These are phyloP conservation scores for Phlebiopsis gigantea DNA, from an alignment of 768 basidiomycete genomes.

Conservation along the genomic window DNA sequence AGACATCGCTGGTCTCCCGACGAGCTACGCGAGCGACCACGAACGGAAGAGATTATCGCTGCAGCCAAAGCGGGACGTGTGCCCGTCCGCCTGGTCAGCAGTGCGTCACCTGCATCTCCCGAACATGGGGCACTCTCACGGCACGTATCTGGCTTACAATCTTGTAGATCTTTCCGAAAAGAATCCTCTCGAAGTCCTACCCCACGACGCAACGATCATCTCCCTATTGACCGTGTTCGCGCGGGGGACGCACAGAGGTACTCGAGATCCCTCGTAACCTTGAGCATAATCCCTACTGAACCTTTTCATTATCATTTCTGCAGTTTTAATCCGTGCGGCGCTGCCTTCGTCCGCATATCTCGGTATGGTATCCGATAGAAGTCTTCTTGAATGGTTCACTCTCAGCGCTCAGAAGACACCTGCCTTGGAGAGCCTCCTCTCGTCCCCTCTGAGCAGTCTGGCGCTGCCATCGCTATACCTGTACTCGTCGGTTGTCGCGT, in stretches of 20 bases:
- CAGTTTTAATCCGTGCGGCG: conserved; percentile 53
- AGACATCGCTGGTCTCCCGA: conserved; percentile 61
- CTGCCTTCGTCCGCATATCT: conserved; percentile 42
- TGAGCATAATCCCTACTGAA: background rate
- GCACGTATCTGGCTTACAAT: background rate
- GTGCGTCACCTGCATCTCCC: conserved; percentile 36
- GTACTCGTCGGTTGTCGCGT: conserved; percentile 57
- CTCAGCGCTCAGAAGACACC: conserved; percentile 42
- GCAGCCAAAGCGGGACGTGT: conserved; percentile 74
- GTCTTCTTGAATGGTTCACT: conserved; percentile 66
- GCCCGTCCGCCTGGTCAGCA: conserved; percentile 71
- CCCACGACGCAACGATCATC: conserved; percentile 58
- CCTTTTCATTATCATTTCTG: too few relatives aligned
- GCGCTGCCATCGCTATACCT: conserved; percentile 63
- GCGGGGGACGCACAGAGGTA: conserved; percentile 69
- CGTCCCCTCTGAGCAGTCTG: conserved; percentile 50
- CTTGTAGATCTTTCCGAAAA: conserved; percentile 77
- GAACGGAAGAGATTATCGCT: conserved; percentile 62
- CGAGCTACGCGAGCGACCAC: conserved; percentile 52
- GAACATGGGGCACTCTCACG: background rate
- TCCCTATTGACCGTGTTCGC: conserved; percentile 63
- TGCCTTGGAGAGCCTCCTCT: conserved; percentile 42
- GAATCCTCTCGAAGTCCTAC: conserved; percentile 64
- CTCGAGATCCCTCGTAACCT: conserved; percentile 8
- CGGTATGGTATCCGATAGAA: conserved; percentile 73